Base-by-base conservation (phyloP, 2,329 filamentous ascomycete species). In the Cryphonectria radicalis region DNA sequence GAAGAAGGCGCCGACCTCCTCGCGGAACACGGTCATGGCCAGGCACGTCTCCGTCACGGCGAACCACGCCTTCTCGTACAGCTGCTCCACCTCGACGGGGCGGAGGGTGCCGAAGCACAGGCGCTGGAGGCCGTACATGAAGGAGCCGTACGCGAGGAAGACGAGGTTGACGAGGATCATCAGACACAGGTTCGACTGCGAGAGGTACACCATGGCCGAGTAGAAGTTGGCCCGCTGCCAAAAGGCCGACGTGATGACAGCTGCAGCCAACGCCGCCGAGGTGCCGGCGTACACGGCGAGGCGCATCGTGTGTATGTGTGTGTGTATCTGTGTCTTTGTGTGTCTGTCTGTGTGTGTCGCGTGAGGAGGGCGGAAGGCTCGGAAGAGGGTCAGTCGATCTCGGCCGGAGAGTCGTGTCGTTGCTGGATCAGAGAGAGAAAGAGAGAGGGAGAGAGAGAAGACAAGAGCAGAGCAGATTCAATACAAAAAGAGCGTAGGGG, bases 31-130 rank as follows among this genome's bases (percentile, higher is more conserved):
- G 42, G 96, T 98, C 95, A 99, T 98, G 42, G 96, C 96, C 74
- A 99, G 86, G 78, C 95, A 93, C 74, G 96, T 99, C 83, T 99
- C 96, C 63, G 95, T 97, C 57, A 98, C 93, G 55, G 96, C 95
- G 79, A 98, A 98, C 97, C 97, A 99, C 66, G 93, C 95, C 81
- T 95, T 95, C 81, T 99, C 96, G 79, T 97, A 98, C 19, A 99
- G 89, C 80, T 98, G 95, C 81, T 99, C 97, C 77, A 96, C 93
- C 84, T 99, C 96, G 84, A 97, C 93, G 37, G 94, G 92, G 75
- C 97, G 94, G 32, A 99, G 89, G 25, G 90, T 91, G 73, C 96
- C 96, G 78, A 95, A 99, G 79, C 97, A 93, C 67, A 98, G 85
- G 77, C 94, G 91, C 80, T 98, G 96, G 25, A 99, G 88, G 72